phyloP scores from a whole-genome alignment of 371 early-diverging fungal species.

The Mortierella sp. region DNA sequence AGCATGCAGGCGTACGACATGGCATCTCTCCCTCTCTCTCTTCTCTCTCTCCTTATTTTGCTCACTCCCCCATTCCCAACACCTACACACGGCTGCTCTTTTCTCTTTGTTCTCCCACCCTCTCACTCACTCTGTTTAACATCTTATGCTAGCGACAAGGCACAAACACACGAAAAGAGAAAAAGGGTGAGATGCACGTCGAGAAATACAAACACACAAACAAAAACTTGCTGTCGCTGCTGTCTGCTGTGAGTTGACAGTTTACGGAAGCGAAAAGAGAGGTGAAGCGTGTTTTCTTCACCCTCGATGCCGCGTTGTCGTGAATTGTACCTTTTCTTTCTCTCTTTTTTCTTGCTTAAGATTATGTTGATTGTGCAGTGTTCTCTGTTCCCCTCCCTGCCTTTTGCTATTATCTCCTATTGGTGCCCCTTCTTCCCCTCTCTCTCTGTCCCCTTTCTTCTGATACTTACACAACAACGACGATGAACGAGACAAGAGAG shows the following conservation, averaged over 20 bases:
- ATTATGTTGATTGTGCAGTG: neutral
- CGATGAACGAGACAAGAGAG: neutral
- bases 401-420: neutral
- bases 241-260: neutral
- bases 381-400: neutral
- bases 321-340: neutral
- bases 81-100: neutral
- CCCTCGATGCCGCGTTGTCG: neutral
- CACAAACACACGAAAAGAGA: neutral
- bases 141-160: neutral
- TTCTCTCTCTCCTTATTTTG: constrained; percentile 1
- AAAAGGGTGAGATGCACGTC: neutral
- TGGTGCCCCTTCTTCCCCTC: neutral
- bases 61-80: neutral
- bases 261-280: neutral
- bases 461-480: neutral
- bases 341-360: too few relatives aligned
- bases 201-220: neutral
- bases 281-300: neutral
- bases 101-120: neutral
- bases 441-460: neutral
- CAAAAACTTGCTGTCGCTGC: neutral
- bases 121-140: neutral
- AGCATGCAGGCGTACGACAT: too few relatives aligned
- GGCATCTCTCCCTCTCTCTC: neutral